These are phyloP conservation scores for Pisolithus microcarpus DNA, from an alignment of 768 basidiomycete species.

Conservation along the genomic window DNA sequence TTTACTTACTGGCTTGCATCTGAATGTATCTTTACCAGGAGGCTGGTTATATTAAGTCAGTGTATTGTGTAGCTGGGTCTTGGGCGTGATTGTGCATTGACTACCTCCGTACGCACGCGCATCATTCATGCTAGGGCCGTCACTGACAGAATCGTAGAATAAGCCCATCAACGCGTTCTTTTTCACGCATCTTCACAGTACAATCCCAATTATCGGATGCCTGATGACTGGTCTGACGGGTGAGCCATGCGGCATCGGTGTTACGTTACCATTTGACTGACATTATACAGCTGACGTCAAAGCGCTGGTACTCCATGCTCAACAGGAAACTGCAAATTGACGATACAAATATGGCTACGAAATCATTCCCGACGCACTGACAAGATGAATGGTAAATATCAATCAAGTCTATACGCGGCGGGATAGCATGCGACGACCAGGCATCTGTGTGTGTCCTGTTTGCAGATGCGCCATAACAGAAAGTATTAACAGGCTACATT, in stretches of 20 bases:
- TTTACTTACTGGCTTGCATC: constrained; percentile 14
- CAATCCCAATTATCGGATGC: constrained; percentile 94
- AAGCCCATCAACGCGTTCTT: constrained; percentile 93
- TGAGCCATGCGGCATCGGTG: constrained; percentile 27
- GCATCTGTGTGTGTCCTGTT: constrained; percentile 61
- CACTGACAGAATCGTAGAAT: constrained; percentile 9
- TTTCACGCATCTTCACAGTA: constrained; percentile 91
- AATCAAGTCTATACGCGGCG: constrained; percentile 93
- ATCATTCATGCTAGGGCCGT: not conserved
- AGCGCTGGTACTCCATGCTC: constrained; percentile 57
- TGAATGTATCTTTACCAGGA: no score
- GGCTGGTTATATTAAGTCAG: no score
- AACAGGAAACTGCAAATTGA: no score
- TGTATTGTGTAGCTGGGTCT: no score
- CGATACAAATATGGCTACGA: constrained; percentile 47
- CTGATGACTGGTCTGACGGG: constrained; percentile 99
- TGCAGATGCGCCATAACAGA: not conserved
- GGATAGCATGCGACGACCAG: constrained; percentile 89
- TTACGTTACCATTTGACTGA: not conserved
- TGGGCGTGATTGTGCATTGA: no score
- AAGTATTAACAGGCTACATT: not conserved
- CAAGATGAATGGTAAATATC: constrained; percentile 91
- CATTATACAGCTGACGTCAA: constrained; percentile 73
- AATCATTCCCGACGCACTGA: constrained; percentile 92
- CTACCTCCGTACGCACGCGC: constrained; percentile 47